Evolutionary conservation across 2,329 filamentous ascomycete species (phyloP).

Genomic region (Xylaria sp.): DNA sequence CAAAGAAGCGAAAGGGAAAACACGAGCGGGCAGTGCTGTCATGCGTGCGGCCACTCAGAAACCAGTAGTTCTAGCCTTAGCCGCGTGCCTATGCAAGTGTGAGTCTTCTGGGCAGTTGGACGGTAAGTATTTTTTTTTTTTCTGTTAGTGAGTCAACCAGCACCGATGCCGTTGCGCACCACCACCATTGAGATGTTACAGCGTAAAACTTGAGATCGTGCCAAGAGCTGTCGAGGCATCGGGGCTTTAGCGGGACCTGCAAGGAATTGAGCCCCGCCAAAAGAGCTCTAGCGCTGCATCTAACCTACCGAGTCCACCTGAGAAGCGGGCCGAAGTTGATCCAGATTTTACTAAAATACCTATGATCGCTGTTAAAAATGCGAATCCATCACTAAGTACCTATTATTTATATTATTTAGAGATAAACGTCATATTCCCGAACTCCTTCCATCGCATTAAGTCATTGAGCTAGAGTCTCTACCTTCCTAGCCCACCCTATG

Average conservation of each 20-base stretch:
- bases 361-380: neutral
- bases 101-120: neutral
- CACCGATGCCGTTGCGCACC: conserved; percentile 29
- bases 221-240: conserved; percentile 2
- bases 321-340: conserved; percentile 22
- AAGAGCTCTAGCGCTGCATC: neutral
- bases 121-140: neutral
- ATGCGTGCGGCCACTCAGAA: conserved; percentile 32
- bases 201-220: conserved; percentile 10
- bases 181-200: neutral
- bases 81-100: neutral
- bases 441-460: neutral
- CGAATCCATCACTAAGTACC: no score
- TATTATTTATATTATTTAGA: no score
- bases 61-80: neutral
- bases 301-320: neutral
- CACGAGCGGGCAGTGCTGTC: conserved; percentile 13
- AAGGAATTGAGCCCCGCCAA: conserved; percentile 13
- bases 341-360: neutral
- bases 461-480: neutral
- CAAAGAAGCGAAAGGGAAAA: conserved; percentile 29
- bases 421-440: neutral
- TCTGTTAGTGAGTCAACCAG: conserved; percentile 35
- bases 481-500: neutral
- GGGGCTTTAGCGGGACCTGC: conserved; percentile 5